phyloP scores from a whole-genome alignment of 169 alveolate species.

The Eimeria mitis region DNA sequence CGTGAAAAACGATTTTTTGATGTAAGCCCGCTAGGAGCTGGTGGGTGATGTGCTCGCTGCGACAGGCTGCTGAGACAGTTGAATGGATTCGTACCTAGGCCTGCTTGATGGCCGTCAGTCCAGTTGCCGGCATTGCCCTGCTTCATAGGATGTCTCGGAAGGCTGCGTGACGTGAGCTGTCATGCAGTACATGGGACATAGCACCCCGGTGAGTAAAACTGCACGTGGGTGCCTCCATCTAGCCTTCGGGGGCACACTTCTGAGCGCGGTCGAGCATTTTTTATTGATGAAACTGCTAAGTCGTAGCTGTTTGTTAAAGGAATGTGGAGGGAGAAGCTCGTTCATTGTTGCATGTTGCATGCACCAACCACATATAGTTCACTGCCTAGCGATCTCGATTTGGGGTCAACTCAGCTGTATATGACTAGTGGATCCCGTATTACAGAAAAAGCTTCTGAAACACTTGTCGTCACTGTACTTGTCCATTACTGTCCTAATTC shows the following conservation, averaged over 20 bases:
- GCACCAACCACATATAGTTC: neutral
- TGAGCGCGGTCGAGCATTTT: conserved; percentile 34
- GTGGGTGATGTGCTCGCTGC: conserved; percentile 25
- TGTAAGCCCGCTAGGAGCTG: conserved; percentile 5
- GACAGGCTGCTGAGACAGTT: neutral
- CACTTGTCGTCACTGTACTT: neutral
- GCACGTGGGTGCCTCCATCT: neutral
- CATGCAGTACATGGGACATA: conserved; percentile 6
- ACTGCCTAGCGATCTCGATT: neutral
- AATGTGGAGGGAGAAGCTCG: neutral
- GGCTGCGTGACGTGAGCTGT: conserved; percentile 29
- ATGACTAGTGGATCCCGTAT: neutral
- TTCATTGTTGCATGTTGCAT: neutral
- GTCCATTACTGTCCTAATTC: neutral
- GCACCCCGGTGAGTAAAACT: neutral
- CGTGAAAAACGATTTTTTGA: neutral
- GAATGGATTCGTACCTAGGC: neutral
- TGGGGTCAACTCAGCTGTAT: neutral
- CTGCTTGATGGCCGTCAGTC: neutral
- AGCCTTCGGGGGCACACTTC: neutral
- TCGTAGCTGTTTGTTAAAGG: conserved; percentile 2
- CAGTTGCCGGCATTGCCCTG: neutral
- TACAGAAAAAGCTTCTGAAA: neutral
- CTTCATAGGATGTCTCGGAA: neutral
- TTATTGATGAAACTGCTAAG: conserved; percentile 26